Evolutionary conservation across 441 rosid species (phyloP), one percentile per base, ranked within the genome.

Genomic region (Erysimum pusillum): DNA sequence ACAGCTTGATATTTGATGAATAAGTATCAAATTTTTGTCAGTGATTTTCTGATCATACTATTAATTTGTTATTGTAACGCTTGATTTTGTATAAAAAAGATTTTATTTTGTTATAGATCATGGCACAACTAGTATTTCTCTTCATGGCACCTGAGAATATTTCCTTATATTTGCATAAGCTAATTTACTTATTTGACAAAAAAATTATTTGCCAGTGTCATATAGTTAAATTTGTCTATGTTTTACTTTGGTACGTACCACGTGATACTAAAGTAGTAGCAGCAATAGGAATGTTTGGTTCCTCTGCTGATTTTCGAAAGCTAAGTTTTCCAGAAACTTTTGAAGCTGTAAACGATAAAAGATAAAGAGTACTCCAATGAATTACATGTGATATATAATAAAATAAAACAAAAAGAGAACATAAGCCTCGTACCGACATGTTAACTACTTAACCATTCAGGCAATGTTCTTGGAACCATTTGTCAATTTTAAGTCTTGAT

Each of bases 381-480:
- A 4, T 22, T 22, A 22, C 25, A 22, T n/a, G n/a, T n/a, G n/a
- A n/a, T n/a, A n/a, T n/a, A n/a, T n/a, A n/a, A n/a, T n/a, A n/a
- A n/a, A 22, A 52, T 11, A 52, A 10, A 52, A 52, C 32, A 10
- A 6, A 52, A 22, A 22, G n/a, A 22, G 34, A 52, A 20, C 32
- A 4, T 51, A 22, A 51, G 14, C 1, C 4, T 51, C 57, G 6
- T 20, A 52, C 58, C 34, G 1, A 52, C 2, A 6, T 52, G 5
- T 52, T 34, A n/a, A n/a, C n/a, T n/a, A n/a, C n/a, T 20, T 52
- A 52, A 52, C 34, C 58, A 52, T 52, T 22, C 34, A 5, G 11
- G 58, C 34, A 52, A 22, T 52, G 18, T 18, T 49, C 34, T 52
- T 52, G 34, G 34, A 52, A 22, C 34, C 58, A 52, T 52, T 52